Base-by-base conservation (phyloP, 2,329 filamentous ascomycete genomes). In the Sphaceloma murrayae region DNA sequence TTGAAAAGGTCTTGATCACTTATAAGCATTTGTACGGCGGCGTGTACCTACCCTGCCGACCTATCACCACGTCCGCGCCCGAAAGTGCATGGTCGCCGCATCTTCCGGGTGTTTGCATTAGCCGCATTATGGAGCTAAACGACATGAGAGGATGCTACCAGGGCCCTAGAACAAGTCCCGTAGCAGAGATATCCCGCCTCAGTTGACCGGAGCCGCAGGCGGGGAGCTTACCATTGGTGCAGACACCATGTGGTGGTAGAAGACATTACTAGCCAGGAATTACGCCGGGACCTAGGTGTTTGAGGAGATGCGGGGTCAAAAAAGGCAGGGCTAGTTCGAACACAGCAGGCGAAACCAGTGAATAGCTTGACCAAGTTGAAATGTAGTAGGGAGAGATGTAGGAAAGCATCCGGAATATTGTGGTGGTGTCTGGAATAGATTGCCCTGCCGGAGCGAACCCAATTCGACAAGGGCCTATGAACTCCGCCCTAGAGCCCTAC, bases 221-320 rank as follows among this genome's bases (percentile, higher is more conserved):
- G n/a, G n/a, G n/a, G n/a, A n/a, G n/a, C n/a, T n/a, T n/a, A n/a
- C n/a, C n/a, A n/a, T n/a, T n/a, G n/a, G n/a, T n/a, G n/a, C n/a
- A n/a, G n/a, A n/a, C n/a, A n/a, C n/a, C n/a, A n/a, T n/a, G n/a
- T n/a, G n/a, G n/a, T n/a, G n/a, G n/a, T n/a, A n/a, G n/a, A n/a
- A n/a, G n/a, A n/a, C n/a, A n/a, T n/a, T n/a, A n/a, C n/a, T 22
- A 16, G 36, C 36, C 19, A 19, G 22, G 36, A 22, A 40, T 11
- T 40, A 3, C 14, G 36, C 11, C 24, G 8, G 13, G n/a, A 30
- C 19, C 24, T 17, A 8, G 6, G 16, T 30, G 36, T 40, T 22
- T 17, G 36, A 29, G 36, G 24, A 40, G 27, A 29, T 40, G 36
- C 36, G 36, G 36, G 36, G 36, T 3, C 36, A 26, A 10, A 13